Base-by-base conservation (phyloP, 2,329 filamentous ascomycete genomes). In the Fusarium sp. region DNA sequence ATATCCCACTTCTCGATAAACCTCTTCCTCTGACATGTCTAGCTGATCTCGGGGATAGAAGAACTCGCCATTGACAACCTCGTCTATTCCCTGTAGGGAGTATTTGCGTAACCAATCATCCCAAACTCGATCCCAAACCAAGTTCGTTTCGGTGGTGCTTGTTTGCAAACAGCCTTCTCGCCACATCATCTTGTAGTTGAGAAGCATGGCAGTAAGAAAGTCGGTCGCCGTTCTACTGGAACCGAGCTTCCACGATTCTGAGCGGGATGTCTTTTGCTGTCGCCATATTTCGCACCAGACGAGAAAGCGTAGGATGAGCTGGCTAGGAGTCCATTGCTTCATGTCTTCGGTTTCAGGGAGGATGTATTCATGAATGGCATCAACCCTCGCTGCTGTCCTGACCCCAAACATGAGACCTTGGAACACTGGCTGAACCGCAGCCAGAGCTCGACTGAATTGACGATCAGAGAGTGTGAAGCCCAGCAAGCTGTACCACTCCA, bases 81-180 rank as follows among this genome's bases (percentile, higher is more conserved):
- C 59, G 2, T 54, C 36, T 11, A 38, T 42, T 7, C 57, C 41
- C 13, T 63, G 49, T 9, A 72, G 20, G 28, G 77, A 77, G 44
- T 77, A 80, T 57, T 71, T 65, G 3, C 72, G 63, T 47, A 80
- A 24, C 81, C 80, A 82, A n/a, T 65, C 41, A 18, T 79, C 73
- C 81, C 81, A 82, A 12, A 77, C 48, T 17, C 59, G 47, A 31
- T 80, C 73, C 74, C 76, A 79, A 12, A 52, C 35, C 11, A 70
- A 39, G 10, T 70, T 66, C 15, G 57, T 45, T 5, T 39, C 28
- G 2, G 70, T 36, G 14, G 60, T 54, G 4, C 66, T 58, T 33
- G 51, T 55, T 6, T 44, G 41, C 24, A 78, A 70, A 48, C 78
- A 77, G 3, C 52, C 41, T 4, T 77, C 67, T 22, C 41, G 39